phyloP scores from a whole-genome alignment of 2,329 filamentous ascomycete species.

The Cladosporium sp. region DNA sequence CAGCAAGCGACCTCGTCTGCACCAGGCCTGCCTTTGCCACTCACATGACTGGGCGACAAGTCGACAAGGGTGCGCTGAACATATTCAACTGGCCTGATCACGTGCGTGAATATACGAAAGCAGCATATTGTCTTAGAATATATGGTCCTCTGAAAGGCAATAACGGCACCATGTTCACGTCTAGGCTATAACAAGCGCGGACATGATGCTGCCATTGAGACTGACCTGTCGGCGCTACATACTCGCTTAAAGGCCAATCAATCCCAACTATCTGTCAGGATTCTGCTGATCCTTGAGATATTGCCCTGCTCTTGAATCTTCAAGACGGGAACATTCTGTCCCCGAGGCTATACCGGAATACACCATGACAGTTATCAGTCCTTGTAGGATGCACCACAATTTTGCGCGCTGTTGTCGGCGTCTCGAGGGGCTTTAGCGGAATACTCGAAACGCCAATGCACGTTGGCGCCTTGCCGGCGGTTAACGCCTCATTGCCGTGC shows the following conservation, averaged over 20 bases:
- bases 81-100: background rate
- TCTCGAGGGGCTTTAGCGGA: constrained; percentile 16
- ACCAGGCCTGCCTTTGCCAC: background rate
- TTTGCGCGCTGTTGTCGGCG: constrained; percentile 13
- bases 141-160: background rate
- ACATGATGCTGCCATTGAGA: background rate
- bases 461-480: constrained; percentile 18
- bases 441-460: constrained; percentile 15
- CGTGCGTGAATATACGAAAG: background rate
- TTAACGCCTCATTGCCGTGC: constrained; percentile 18
- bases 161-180: background rate
- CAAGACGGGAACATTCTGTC: background rate
- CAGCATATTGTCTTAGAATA: background rate
- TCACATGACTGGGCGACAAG: background rate
- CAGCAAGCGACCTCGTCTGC: background rate
- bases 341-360: constrained; percentile 1
- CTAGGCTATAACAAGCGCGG: background rate
- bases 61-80: background rate
- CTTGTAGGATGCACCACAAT: constrained; percentile 12
- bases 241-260: background rate
- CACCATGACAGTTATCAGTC: background rate
- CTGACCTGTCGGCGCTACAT: background rate
- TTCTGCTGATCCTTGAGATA: background rate
- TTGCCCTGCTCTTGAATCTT: background rate
- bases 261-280: background rate